Base-by-base conservation (phyloP, 2,329 filamentous ascomycete genomes). In the Peltaster fructicola region DNA sequence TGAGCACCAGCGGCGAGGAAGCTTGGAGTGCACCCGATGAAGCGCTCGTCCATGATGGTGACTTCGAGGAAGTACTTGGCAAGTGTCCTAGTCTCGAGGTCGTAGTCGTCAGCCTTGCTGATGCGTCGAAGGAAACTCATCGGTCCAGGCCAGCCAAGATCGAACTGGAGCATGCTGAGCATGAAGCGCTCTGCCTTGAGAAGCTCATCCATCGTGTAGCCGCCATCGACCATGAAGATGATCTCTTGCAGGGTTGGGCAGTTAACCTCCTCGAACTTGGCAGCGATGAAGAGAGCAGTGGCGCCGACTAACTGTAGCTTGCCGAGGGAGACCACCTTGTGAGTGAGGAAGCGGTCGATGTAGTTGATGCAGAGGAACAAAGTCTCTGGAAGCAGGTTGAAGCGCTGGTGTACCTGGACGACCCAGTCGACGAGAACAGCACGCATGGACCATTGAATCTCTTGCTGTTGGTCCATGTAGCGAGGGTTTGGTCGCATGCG, bases 231-330 rank as follows among this genome's bases (percentile, higher is more conserved):
- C 85, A 98, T 95, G 60, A 85, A 95, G 31, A 92, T 78, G 43
- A 98, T 91, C 59, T 98, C 88, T 33, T 77, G 68, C 12, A 98
- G 72, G 1, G 85, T 92, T 13, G 84, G 88, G 51, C 84, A 92
- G 53, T 92, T 91, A 59, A 98, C 93, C 57, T 98, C 88, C 53
- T 98, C 88, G 47, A 93, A 98, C 56, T 98, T 98, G 40, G 88
- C 79, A 8, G 88, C 88, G 32, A 98, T 74, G 42, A 95, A 84
- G 38, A 98, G 76, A 14, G 88, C 88, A 4, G 88, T 95, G 12
- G 88, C 85, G 22, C 88, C 88, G 25, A 95, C 88, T 9, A 98
- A 69, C 56, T 98, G 88, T 22, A 98, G 65, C 56, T 95, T 95
- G 33, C 77, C 79, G 8, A 95, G 67, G 2, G 88, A 95, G 16